Conservation (phyloP, 805 yeast species). For the Lachancea kluyveri region DNA sequence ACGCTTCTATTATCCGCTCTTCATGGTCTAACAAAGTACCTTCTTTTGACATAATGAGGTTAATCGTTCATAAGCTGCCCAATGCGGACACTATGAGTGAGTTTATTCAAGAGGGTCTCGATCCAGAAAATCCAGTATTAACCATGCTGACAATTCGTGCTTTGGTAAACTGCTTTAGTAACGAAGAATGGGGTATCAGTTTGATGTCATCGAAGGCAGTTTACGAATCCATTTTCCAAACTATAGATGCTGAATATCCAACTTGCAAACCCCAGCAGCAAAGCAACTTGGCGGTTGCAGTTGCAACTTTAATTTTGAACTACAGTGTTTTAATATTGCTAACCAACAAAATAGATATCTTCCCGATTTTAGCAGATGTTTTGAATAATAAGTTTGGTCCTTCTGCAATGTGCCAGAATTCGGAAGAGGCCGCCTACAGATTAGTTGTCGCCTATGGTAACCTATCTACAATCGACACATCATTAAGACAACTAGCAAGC, state of each 20-base stretch:
- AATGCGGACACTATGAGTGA: slow-evolving; percentile 35
- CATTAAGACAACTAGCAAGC: slow-evolving; percentile 25
- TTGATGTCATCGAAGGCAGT: slow-evolving; percentile 31
- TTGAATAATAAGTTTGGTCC: slow-evolving; percentile 25
- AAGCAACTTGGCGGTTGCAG: slow-evolving; percentile 34
- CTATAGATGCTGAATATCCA: slow-evolving; percentile 26
- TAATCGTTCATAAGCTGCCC: slow-evolving; percentile 38
- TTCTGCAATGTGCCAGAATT: slow-evolving; percentile 28
- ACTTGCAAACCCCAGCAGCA: slow-evolving; percentile 23
- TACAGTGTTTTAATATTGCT: slow-evolving; percentile 36
- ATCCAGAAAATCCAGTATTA: slow-evolving; percentile 20
- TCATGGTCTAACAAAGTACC: slow-evolving; percentile 48
- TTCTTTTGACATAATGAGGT: slow-evolving; percentile 55
- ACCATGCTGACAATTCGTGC: slow-evolving; percentile 52
- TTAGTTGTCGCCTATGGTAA: slow-evolving; percentile 59
- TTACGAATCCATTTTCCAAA: slow-evolving; percentile 36
- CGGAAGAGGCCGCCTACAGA: slow-evolving; percentile 67
- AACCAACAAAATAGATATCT: slow-evolving; percentile 24
- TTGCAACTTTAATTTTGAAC: slow-evolving; percentile 46
- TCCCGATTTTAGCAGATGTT: slow-evolving; percentile 28
- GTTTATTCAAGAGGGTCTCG: slow-evolving; percentile 37
- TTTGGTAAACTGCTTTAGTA: slow-evolving; percentile 47
- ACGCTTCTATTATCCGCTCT: slow-evolving; percentile 35
- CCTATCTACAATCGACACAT: slow-evolving; percentile 32
- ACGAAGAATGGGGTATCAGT: slow-evolving; percentile 41